A percentile compares a stretch with the other conserved stretches of the same genome.
phyloP scores from a whole-genome alignment of 2,329 filamentous ascomycete species.

The Alternaria brassicicola region DNA sequence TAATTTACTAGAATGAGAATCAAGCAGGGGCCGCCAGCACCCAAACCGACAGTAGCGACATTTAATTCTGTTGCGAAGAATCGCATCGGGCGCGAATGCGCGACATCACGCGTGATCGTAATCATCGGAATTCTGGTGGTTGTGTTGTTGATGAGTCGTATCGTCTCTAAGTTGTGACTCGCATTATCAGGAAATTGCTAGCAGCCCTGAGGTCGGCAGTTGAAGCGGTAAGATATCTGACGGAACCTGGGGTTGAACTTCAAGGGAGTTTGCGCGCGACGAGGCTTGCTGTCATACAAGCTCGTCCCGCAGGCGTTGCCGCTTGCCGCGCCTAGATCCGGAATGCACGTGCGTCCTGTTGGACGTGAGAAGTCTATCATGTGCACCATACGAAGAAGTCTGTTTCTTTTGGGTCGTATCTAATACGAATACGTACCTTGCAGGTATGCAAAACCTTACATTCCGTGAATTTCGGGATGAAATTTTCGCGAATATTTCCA shows the following conservation, averaged over 20 bases:
- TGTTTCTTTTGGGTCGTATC: too few species aligned
- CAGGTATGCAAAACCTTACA: too few species aligned
- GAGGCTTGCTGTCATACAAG: background rate
- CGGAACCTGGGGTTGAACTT: background rate
- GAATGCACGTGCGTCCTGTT: background rate
- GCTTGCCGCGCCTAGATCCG: background rate
- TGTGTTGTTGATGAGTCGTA: background rate
- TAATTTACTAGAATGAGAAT: background rate
- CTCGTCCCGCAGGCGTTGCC: background rate
- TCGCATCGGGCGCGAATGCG: background rate
- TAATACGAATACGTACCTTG: too few species aligned
- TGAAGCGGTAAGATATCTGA: background rate
- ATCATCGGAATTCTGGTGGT: background rate
- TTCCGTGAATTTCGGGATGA: too few species aligned
- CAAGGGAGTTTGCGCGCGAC: background rate
- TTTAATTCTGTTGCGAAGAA: background rate
- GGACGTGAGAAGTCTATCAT: too few species aligned
- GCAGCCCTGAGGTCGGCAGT: background rate
- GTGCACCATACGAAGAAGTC: too few species aligned
- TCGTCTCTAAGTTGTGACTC: background rate
- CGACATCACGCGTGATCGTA: background rate
- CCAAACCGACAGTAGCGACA: background rate
- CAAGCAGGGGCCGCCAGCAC: background rate
- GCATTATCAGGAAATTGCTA: background rate
- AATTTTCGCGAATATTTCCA: too few species aligned